Evolutionary conservation across 441 rosid species (phyloP), one percentile per base, ranked within the genome.

Genomic region (Erysimum pusillum): DNA sequence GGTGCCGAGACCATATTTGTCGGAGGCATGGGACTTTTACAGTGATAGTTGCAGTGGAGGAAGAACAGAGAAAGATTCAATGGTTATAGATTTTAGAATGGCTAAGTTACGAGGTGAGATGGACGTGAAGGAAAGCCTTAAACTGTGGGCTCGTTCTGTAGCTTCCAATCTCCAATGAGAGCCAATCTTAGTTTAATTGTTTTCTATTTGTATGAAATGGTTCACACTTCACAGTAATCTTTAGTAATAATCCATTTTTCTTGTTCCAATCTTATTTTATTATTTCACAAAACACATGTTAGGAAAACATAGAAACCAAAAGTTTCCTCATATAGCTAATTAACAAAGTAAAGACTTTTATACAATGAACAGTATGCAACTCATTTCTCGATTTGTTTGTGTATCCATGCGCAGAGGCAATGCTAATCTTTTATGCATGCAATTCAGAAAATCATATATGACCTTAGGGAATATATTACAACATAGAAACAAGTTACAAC

Each of bases 131-230:
- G 91, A 90, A 52, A 83, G 81, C 63, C 87, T 94, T 31, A 84
- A 62, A 78, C 81, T 69, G 81, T 92, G 98, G 98, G 98, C 98
- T 76, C 97, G 87, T 63, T 83, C 92, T 13, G 90, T 92, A 48
- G 98, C 97, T 36, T 87, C 94, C 2, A 69, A 88, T n/a, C 90
- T 90, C 61, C 85, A 83, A 89, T 92, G 82, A 73, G 44, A 67
- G 31, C 7, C 9, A 15, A 0, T 31, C 3, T 15, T 46, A 2
- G 32, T 9, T 8, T 57, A 0, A 7, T 32, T n/a, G n/a, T 0
- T n/a, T 2, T 57, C 7, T 14, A 12, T 31, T 52, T 34, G 34
- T 51, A 5, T 36, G 35, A 45, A 8, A 25, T 35, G 12, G 13
- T 17, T n/a, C n/a, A n/a, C n/a, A n/a, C n/a, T n/a, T 17, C 58